Conservation (phyloP, 257 asterid species). For the Fraxinus quadrangulata region DNA sequence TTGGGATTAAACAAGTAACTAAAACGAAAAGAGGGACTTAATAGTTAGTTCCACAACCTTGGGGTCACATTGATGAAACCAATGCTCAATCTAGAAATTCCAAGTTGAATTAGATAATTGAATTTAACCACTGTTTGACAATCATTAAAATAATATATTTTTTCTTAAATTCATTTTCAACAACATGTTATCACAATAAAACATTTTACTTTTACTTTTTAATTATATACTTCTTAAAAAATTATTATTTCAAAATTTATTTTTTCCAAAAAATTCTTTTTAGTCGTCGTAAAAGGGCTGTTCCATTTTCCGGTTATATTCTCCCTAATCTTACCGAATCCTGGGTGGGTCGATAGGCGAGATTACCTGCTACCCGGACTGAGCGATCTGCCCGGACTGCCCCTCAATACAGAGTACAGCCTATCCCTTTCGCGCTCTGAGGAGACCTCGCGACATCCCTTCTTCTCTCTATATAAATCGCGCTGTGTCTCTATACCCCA, state of each 20-base stretch:
- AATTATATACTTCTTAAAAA: too few species aligned
- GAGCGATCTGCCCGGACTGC: slow-evolving; percentile 23
- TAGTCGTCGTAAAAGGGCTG: too few species aligned
- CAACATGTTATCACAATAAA: too few species aligned
- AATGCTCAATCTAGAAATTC: not conserved
- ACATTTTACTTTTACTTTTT: too few species aligned
- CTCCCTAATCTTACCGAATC: not conserved
- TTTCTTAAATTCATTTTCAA: too few species aligned
- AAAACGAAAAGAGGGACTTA: too few species aligned
- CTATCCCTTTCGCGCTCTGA: slow-evolving; percentile 25
- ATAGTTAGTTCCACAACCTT: not conserved
- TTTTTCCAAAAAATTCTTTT: too few species aligned
- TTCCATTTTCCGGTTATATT: not conserved
- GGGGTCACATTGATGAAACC: not conserved
- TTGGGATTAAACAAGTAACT: too few species aligned
- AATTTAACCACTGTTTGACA: too few species aligned
- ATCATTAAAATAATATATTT: too few species aligned
- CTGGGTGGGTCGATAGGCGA: slow-evolving; percentile 21
- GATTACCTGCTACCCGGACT: slow-evolving; percentile 17
- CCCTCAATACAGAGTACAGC: slow-evolving; percentile 13
- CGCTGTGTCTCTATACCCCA: slow-evolving; percentile 26
- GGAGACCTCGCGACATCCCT: slow-evolving; percentile 31
- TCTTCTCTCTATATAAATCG: slow-evolving; percentile 19
- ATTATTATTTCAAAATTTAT: too few species aligned
- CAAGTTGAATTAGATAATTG: not conserved